These are phyloP conservation scores for Skeletonema marinoi DNA, from an alignment of 108 stramenopile genomes.

Conservation along the genomic window DNA sequence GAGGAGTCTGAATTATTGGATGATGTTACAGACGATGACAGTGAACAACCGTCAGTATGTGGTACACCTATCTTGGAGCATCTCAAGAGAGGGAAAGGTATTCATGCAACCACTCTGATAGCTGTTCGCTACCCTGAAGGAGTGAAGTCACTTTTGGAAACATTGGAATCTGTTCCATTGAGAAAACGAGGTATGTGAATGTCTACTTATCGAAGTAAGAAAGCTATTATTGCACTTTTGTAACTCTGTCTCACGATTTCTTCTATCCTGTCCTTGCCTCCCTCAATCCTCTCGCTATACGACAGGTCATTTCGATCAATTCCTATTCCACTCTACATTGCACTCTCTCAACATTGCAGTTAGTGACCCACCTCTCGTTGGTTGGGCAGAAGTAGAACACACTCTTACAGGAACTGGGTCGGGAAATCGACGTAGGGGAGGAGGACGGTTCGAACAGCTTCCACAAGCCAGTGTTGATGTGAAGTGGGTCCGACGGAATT, in stretches of 20 bases:
- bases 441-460: slow-evolving; percentile 28
- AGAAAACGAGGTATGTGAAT: slow-evolving; percentile 17
- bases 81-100: slow-evolving; percentile 23
- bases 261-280: background rate
- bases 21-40: background rate
- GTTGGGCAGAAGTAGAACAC: slow-evolving; percentile 38
- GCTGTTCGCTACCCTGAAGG: slow-evolving; percentile 37
- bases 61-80: slow-evolving; percentile 1
- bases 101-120: slow-evolving; percentile 32
- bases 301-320: slow-evolving; percentile 39
- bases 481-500: slow-evolving; percentile 19
- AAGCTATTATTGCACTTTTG: background rate
- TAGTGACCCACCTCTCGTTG: slow-evolving; percentile 33
- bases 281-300: background rate
- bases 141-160: slow-evolving; percentile 5
- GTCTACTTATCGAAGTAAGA: background rate
- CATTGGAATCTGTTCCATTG: slow-evolving; percentile 15
- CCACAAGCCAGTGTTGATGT: slow-evolving; percentile 11
- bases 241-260: background rate
- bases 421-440: slow-evolving; percentile 14
- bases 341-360: slow-evolving; percentile 23
- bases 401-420: slow-evolving; percentile 37
- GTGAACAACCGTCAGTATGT: background rate
- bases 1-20: background rate
- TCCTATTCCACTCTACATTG: slow-evolving; percentile 31